These are phyloP conservation scores for Parathielavia appendiculata DNA, from an alignment of 495 filamentous ascomycete species.

Conservation along the genomic window DNA sequence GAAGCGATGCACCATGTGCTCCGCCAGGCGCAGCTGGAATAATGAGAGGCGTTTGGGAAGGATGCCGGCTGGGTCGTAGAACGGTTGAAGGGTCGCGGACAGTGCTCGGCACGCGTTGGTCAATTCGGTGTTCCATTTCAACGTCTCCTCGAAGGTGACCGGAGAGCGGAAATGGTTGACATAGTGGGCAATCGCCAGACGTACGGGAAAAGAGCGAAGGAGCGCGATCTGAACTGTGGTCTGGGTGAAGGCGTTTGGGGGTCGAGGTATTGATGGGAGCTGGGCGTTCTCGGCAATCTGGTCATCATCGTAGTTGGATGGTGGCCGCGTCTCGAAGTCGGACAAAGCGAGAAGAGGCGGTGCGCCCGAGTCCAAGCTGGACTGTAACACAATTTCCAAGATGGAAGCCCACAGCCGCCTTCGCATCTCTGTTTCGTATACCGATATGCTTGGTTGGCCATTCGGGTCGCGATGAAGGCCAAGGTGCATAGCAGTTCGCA, in stretches of 20 bases:
- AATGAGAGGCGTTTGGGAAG: conserved; percentile 31
- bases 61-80: conserved; percentile 34
- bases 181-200: conserved; percentile 36
- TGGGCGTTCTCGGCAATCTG: conserved; percentile 34
- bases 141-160: conserved; percentile 35
- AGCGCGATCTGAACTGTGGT: conserved; percentile 37
- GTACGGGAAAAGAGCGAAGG: conserved; percentile 32
- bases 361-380: conserved; percentile 55
- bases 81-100: conserved; percentile 28
- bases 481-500: conserved; percentile 56
- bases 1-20: conserved; percentile 47
- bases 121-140: conserved; percentile 37
- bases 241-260: conserved; percentile 34
- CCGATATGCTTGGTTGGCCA: conserved; percentile 36
- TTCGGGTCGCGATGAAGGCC: conserved; percentile 58
- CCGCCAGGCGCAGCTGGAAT: conserved; percentile 37
- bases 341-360: conserved; percentile 49
- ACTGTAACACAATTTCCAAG: conserved; percentile 56
- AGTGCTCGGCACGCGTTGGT: conserved; percentile 32
- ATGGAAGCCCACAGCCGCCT: conserved; percentile 65
- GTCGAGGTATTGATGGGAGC: conserved; percentile 14
- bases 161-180: conserved; percentile 33
- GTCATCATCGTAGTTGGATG: conserved; percentile 49
- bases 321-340: conserved; percentile 55
- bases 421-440: conserved; percentile 59